Evolutionary conservation across 805 yeast species (phyloP).

Genomic region (Candida nanaspora): DNA sequence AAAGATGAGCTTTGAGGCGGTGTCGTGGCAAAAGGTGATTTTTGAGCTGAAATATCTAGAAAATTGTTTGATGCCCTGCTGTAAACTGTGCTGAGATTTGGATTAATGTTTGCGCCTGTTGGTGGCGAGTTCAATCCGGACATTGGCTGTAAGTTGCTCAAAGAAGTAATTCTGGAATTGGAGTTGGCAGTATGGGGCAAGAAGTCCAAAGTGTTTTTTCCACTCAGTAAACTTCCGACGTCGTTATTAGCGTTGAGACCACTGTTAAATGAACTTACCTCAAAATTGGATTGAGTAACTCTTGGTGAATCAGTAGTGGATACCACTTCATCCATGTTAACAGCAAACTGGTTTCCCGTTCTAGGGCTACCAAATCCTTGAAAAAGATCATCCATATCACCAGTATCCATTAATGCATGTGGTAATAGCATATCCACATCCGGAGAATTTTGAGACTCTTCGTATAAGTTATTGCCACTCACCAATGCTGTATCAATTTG

Average conservation of each 20-base stretch:
- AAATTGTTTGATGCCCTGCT: slow-evolving; percentile 4
- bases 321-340: slow-evolving; percentile 3
- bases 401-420: slow-evolving; percentile 22
- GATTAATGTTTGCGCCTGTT: slow-evolving; percentile 4
- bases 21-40: slow-evolving; percentile 11
- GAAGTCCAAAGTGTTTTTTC: not conserved
- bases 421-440: slow-evolving; percentile 21
- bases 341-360: not conserved
- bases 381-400: slow-evolving; percentile 7
- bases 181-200: not conserved
- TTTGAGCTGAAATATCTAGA: slow-evolving; percentile 10
- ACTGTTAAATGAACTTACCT: slow-evolving; percentile 7
- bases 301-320: slow-evolving; percentile 11
- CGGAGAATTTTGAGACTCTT: slow-evolving; percentile 3
- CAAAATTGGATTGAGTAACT: slow-evolving; percentile 11
- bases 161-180: not conserved
- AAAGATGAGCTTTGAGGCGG: not conserved
- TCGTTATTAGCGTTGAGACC: slow-evolving; percentile 2
- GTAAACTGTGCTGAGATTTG: slow-evolving; percentile 3
- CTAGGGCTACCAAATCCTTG: not conserved
- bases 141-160: not conserved
- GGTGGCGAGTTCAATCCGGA: not conserved
- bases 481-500: slow-evolving; percentile 1
- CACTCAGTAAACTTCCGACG: not conserved
- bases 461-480: not conserved